phyloP scores from a whole-genome alignment of 495 filamentous ascomycete species.

The Clavariopsis aquatica region DNA sequence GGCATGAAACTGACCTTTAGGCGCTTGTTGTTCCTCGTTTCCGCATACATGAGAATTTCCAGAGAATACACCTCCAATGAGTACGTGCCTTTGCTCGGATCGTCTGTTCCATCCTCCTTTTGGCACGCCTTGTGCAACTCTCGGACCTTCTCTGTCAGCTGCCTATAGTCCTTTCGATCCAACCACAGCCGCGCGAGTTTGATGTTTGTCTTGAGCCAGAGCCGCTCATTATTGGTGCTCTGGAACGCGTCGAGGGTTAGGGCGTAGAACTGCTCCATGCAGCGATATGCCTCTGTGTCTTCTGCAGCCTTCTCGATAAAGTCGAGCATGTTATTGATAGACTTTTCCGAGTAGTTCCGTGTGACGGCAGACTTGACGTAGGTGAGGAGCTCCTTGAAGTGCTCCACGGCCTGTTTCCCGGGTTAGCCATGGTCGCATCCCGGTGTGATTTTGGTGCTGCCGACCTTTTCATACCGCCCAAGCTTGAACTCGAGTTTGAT shows the following conservation, averaged over 20 bases:
- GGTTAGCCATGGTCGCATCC: slow-evolving; percentile 28
- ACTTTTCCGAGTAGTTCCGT: slow-evolving; percentile 98
- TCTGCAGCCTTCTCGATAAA: slow-evolving; percentile 93
- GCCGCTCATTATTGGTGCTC: slow-evolving; percentile 92
- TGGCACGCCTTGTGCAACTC: slow-evolving; percentile 90
- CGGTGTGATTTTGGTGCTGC: slow-evolving; percentile 17
- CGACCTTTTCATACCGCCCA: slow-evolving; percentile 77
- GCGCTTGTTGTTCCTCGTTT: slow-evolving; percentile 95
- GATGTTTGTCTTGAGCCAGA: slow-evolving; percentile 98
- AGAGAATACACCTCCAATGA: slow-evolving; percentile 93
- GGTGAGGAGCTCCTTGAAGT: slow-evolving; percentile 91
- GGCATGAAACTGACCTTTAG: slow-evolving; percentile 63
- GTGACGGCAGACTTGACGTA: slow-evolving; percentile 97
- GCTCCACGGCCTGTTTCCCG: slow-evolving; percentile 76
- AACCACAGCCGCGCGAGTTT: slow-evolving; percentile 91
- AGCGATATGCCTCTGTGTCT: slow-evolving; percentile 72
- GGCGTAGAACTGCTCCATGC: slow-evolving; percentile 96
- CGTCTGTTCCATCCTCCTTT: slow-evolving; percentile 83
- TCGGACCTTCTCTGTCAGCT: slow-evolving; percentile 78
- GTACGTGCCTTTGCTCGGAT: slow-evolving; percentile 95
- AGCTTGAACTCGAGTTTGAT: slow-evolving; percentile 96
- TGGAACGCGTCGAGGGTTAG: slow-evolving; percentile 91
- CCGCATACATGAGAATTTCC: slow-evolving; percentile 98
- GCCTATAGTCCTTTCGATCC: slow-evolving; percentile 82
- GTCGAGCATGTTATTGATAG: slow-evolving; percentile 99